Evolutionary conservation across 176 grass and related monocot species (phyloP), one percentile per base, ranked within the genome.

Genomic region (Phoenix dactylifera): DNA sequence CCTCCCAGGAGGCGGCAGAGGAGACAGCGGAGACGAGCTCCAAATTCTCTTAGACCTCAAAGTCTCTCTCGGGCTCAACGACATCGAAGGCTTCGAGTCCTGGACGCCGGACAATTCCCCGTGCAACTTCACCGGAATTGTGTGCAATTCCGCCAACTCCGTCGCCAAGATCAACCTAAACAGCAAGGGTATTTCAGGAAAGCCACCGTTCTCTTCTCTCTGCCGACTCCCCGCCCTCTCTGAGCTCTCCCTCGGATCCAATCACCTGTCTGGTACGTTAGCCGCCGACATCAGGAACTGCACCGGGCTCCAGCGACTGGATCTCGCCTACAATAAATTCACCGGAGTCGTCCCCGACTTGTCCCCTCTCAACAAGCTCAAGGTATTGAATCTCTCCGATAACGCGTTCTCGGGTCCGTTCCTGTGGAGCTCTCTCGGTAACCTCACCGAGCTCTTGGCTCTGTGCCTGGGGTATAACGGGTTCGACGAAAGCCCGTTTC

Each of bases 381-480:
- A 49, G n/a, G 26, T 6, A 0, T 72, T 97, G 49, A 97, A 97
- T 76, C 48, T 97, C 23, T 78, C 92, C 1, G 12, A 59, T 12
- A 97, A 82, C 60, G 7, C 0, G 22, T 85, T 97, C 75, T 32
- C 66, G 6, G 87, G 92, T 1, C n/a, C 35, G 18, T 97, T 97
- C 69, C 92, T 84, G 0, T 97, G 92, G 92, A 3, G 52, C 1
- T 71, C 92, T 24, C 81, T 97, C 6, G 10, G 24, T 5, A 19
- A 61, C 44, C 73, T 79, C 61, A 74, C 54, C 1, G 77, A 32
- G 4, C 72, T 96, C 74, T 6, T 22, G 26, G 74, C 69, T 49
- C 69, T 96, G 57, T 52, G 76, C 57, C 66, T 74, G 59, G 91
- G 91, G 14, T 86, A 96, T 66, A 90, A 80, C 79, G 53, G 52